Percentiles rank a stretch among this genome's conserved stretches.
These are phyloP conservation scores for Eleusine indica DNA, from an alignment of 176 grass and related monocot genomes.

Conservation along the genomic window DNA sequence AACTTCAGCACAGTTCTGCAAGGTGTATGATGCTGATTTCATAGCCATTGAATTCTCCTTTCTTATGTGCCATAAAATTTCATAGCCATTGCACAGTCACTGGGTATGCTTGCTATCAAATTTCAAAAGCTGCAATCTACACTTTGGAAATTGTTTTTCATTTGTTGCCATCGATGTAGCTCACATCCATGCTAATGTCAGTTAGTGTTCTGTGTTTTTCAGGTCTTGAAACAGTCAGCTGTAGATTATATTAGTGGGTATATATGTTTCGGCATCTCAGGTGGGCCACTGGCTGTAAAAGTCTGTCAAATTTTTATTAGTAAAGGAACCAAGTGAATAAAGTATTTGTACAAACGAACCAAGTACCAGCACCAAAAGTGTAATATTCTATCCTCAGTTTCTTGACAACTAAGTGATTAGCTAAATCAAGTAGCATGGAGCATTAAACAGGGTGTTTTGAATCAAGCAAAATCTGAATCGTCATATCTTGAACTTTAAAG, in stretches of 20 bases:
- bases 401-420: constrained; percentile 17
- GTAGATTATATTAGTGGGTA: constrained; percentile 78
- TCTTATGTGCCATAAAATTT: not conserved
- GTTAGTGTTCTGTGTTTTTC: constrained; percentile 29
- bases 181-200: constrained; percentile 30
- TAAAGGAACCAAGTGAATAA: constrained; percentile 3
- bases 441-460: constrained; percentile 4
- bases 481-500: not conserved
- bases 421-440: not conserved
- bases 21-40: not conserved
- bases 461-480: not conserved
- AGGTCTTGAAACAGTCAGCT: constrained; percentile 85
- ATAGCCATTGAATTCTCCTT: constrained; percentile 12
- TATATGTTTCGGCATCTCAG: constrained; percentile 54
- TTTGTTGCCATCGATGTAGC: not conserved
- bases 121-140: not conserved
- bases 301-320: constrained; percentile 7
- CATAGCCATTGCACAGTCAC: not conserved
- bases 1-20: not conserved
- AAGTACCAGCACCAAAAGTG: constrained; percentile 47
- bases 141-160: constrained; percentile 8
- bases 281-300: constrained; percentile 41
- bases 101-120: constrained; percentile 14
- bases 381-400: constrained; percentile 51
- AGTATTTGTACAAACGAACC: constrained; percentile 33